Evolutionary conservation across 1,139 yeast genomes (phyloP), one percentile per base, ranked within the genome.

Genomic region (Blastobotrys proliferans): DNA sequence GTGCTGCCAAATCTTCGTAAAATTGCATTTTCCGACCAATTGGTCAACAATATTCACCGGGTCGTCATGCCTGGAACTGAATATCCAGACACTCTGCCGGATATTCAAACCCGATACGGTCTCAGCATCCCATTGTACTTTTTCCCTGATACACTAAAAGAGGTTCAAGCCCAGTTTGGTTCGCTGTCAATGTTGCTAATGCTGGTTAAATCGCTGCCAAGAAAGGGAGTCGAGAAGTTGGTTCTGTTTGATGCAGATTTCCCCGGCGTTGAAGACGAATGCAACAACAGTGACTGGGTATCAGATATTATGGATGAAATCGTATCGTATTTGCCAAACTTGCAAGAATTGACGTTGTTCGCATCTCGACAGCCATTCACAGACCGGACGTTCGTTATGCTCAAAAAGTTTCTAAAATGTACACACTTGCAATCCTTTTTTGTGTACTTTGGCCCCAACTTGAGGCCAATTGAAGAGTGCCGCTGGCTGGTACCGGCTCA

Each of bases 131-230:
- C 42, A 11, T 21, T 32, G 21, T 32, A 38, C 31, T 38, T 38
- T 28, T 38, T 38, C 32, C 42, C 42, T 1, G 42, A 38, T 22
- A 38, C 37, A 2, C 19, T 38, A 9, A 32, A 33, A 9, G 42
- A 38, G 19, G 42, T 38, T 3, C 42, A 38, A 22, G 32, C 42
- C 4, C 35, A 33, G 32, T 38, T 38, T 21, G 42, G 42, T 3
- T 33, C 28, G 11, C 19, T 31, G 26, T 9, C n/a, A 2, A 25
- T 25, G 10, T 20, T 38, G 8, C 6, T 13, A 4, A 8, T 16
- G 17, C 24, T 38, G 13, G 32, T 32, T 20, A 32, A 31, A 13
- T 8, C 35, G 6, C 29, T 38, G 26, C 42, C 42, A 9, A n/a
- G n/a, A n/a, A 6, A 14, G 11, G 10, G 27, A 9, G 37, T 38